Percentiles rank a stretch among this genome's conserved stretches.
phyloP scores from a whole-genome alignment of 2,329 filamentous ascomycete genomes.

The Sclerotinia borealis region DNA sequence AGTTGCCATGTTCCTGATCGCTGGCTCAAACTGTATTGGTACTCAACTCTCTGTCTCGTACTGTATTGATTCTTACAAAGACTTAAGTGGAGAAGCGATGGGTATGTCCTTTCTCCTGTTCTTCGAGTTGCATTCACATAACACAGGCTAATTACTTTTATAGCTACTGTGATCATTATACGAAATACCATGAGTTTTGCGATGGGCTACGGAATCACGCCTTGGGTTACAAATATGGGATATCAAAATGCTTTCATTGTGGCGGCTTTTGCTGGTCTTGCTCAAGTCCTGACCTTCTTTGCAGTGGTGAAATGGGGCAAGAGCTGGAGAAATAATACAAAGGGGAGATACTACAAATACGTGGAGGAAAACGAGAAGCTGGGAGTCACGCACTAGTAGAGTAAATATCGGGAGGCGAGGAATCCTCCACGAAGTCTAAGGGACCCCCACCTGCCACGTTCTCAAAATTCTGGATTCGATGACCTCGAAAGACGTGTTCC shows the following conservation, averaged over 20 bases:
- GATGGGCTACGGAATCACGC: conserved; percentile 45
- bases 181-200: conserved; percentile 46
- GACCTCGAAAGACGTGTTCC: neutral
- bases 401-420: neutral
- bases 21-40: conserved; percentile 39
- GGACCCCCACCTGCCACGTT: neutral
- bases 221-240: conserved; percentile 39
- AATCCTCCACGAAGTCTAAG: neutral
- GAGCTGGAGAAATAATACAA: conserved; percentile 35
- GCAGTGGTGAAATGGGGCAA: conserved; percentile 46
- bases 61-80: conserved; percentile 43
- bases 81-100: conserved; percentile 43
- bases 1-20: conserved; percentile 43
- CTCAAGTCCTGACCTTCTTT: conserved; percentile 37
- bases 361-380: conserved; percentile 29
- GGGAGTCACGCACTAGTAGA: conserved; percentile 12
- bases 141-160: neutral
- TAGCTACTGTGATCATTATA: conserved; percentile 41
- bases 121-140: neutral
- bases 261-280: conserved; percentile 36
- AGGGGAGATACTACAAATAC: conserved; percentile 35
- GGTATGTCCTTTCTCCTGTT: conserved; percentile 14
- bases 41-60: conserved; percentile 39
- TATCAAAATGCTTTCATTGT: conserved; percentile 40
- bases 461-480: neutral